Evolutionary conservation across 164 flowering plant species (phyloP).

Genomic region (Dillenia turbinata): DNA sequence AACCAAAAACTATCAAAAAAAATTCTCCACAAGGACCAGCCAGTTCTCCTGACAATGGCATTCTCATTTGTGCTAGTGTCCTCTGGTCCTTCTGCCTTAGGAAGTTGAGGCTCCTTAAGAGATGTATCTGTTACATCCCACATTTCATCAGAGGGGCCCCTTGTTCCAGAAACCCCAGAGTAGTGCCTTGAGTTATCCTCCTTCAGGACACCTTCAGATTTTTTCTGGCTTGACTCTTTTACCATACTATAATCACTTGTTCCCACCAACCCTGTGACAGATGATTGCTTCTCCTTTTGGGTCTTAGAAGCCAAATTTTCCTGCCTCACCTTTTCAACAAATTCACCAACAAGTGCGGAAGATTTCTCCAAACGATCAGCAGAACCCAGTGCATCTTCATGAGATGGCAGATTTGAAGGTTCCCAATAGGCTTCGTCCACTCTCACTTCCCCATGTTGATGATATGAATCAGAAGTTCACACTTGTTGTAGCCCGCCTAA

Average conservation of each 20-base stretch:
- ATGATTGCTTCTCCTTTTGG: constrained; percentile 21
- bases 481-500: constrained; percentile 14
- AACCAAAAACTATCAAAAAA: constrained; percentile 52
- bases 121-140: constrained; percentile 62
- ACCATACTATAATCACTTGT: constrained; percentile 18
- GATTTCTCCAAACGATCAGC: constrained; percentile 49
- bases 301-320: constrained; percentile 44
- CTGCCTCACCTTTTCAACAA: constrained; percentile 44
- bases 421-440: constrained; percentile 19
- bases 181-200: constrained; percentile 33
- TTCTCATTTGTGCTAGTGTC: constrained; percentile 22
- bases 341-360: constrained; percentile 58
- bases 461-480: constrained; percentile 10
- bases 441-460: constrained; percentile 19
- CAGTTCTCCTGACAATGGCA: constrained; percentile 42
- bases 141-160: constrained; percentile 73
- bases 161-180: constrained; percentile 39
- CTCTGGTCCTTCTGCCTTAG: constrained; percentile 30
- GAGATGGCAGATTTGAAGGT: constrained; percentile 16
- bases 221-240: constrained; percentile 16
- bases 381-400: constrained; percentile 56
- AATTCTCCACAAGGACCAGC: constrained; percentile 73
- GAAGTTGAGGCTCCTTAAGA: constrained; percentile 28
- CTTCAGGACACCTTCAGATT: constrained; percentile 23
- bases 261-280: constrained; percentile 16